Conservation (phyloP, 2,329 filamentous ascomycete genomes). For the Lachnellula arida region DNA sequence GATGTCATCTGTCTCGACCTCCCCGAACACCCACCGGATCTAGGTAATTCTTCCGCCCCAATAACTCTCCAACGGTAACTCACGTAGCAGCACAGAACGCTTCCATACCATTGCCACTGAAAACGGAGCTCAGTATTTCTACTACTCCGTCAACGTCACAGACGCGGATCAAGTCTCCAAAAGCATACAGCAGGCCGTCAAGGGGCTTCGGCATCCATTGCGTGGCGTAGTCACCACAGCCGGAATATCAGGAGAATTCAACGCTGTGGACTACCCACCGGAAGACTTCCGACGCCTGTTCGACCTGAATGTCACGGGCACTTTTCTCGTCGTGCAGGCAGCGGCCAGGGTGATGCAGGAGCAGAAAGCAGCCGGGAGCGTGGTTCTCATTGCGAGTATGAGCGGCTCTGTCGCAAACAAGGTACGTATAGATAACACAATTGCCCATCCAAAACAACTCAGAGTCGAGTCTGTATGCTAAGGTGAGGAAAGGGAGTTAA, state of each 20-base stretch:
- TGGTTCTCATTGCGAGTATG: constrained; percentile 63
- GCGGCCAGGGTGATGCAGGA: constrained; percentile 54
- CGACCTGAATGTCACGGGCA: constrained; percentile 66
- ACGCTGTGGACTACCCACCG: constrained; percentile 43
- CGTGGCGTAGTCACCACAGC: constrained; percentile 39
- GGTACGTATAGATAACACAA: constrained; percentile 40
- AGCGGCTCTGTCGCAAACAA: constrained; percentile 60
- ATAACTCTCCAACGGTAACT: background rate
- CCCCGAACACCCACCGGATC: constrained; percentile 33
- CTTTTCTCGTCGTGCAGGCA: constrained; percentile 65
- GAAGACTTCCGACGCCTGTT: constrained; percentile 64
- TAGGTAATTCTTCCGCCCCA: constrained; percentile 21
- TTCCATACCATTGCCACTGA: background rate
- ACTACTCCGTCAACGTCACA: constrained; percentile 43
- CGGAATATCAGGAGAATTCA: constrained; percentile 44
- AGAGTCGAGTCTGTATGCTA: background rate
- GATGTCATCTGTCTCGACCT: constrained; percentile 47
- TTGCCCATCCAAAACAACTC: background rate
- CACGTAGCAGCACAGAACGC: background rate
- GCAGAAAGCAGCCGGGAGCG: constrained; percentile 40
- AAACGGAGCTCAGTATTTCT: constrained; percentile 20
- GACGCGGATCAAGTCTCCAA: constrained; percentile 36
- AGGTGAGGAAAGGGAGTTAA: constrained; percentile 3
- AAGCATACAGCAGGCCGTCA: constrained; percentile 21
- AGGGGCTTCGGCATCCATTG: constrained; percentile 1